Conservation (phyloP, 306 rosid genomes). For the Luffa acutangula region DNA sequence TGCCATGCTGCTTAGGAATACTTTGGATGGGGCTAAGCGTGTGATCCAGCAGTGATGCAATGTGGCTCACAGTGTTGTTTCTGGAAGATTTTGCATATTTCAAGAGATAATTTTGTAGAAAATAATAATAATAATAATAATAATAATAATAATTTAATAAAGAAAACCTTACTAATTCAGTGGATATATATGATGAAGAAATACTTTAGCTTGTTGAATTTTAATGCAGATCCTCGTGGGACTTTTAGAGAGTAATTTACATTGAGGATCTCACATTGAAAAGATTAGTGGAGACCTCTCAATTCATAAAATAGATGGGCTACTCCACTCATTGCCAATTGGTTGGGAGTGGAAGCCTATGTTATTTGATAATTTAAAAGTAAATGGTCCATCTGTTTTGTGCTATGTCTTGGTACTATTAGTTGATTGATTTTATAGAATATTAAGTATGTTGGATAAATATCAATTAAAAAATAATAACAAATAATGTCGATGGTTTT, state of each 20-base stretch:
- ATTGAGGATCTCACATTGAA: too few species aligned
- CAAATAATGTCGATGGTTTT: too few species aligned
- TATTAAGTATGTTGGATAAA: too few species aligned
- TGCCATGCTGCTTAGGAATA: conserved; percentile 78
- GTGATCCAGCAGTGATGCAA: conserved; percentile 25
- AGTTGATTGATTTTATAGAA: background rate
- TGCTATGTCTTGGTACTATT: background rate
- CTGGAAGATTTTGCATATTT: background rate
- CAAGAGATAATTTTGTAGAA: background rate
- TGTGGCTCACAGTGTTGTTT: background rate
- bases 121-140: too few species aligned
- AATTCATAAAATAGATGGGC: too few species aligned
- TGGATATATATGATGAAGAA: background rate
- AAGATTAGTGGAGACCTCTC: too few species aligned
- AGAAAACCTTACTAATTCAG: background rate
- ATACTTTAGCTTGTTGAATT: background rate
- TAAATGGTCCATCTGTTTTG: background rate
- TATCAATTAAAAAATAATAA: too few species aligned
- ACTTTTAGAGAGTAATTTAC: background rate
- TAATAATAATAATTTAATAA: background rate
- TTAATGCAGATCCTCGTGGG: background rate
- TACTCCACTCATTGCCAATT: too few species aligned
- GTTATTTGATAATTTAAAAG: too few species aligned
- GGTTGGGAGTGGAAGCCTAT: too few species aligned
- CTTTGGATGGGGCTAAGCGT: conserved; percentile 78